A percentile compares a stretch with the other conserved stretches of the same genome.
phyloP scores from a whole-genome alignment of 306 rosid genomes.

The Abrus precatorius region DNA sequence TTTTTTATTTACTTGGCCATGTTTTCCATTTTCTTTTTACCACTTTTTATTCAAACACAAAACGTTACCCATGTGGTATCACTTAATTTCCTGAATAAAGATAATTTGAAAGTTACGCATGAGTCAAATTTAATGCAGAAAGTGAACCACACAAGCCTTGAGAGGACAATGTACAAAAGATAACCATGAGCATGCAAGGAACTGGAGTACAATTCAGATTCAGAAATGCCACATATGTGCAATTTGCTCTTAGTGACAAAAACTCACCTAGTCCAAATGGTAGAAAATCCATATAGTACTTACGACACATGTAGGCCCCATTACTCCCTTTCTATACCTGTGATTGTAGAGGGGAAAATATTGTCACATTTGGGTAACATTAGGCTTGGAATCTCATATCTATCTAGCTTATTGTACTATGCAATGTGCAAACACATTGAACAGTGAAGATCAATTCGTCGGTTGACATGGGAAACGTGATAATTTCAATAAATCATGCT shows the following conservation, averaged over 20 bases:
- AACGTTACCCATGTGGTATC: conserved; percentile 17
- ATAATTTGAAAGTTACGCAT: conserved; percentile 3
- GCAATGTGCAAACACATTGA: conserved; percentile 10
- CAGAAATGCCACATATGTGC: conserved; percentile 43
- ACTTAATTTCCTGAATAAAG: conserved; percentile 3
- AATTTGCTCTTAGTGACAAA: conserved; percentile 50
- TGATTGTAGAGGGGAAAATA: conserved; percentile 28
- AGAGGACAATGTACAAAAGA: conserved; percentile 49
- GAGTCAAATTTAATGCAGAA: conserved; percentile 40
- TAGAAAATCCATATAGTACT: conserved; percentile 56
- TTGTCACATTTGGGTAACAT: conserved; percentile 43
- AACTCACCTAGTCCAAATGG: conserved; percentile 49
- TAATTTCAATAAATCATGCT: conserved; percentile 22
- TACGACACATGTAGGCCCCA: conserved; percentile 32
- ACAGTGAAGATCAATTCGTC: conserved; percentile 31
- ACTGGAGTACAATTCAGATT: conserved; percentile 45
- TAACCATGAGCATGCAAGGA: conserved; percentile 39
- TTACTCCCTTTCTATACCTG: conserved; percentile 4
- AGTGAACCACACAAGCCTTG: conserved; percentile 45
- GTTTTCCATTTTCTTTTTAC: background rate
- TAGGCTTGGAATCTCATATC: conserved; percentile 31
- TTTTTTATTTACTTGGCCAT: background rate
- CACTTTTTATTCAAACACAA: background rate
- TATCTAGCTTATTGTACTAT: conserved; percentile 32
- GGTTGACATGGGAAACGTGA: conserved; percentile 14